Evolutionary conservation across 2,329 filamentous ascomycete genomes (phyloP).

Genomic region (Penicillium sp.): DNA sequence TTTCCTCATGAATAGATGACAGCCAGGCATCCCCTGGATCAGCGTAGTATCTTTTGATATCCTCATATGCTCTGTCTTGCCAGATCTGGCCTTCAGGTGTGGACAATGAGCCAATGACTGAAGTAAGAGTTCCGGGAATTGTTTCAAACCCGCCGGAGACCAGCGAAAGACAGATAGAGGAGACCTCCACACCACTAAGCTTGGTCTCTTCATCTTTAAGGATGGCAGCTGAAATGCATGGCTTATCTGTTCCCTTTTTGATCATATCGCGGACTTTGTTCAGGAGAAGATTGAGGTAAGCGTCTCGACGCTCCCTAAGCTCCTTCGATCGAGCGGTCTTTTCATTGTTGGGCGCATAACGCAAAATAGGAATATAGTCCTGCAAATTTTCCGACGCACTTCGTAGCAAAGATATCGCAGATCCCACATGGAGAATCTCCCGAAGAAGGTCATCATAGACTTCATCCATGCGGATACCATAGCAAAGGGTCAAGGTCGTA

Average conservation of each 20-base stretch:
- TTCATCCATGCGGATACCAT: constrained; percentile 62
- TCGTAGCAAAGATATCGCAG: constrained; percentile 60
- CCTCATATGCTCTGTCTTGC: constrained; percentile 57
- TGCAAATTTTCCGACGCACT: constrained; percentile 68
- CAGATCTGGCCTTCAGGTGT: constrained; percentile 55
- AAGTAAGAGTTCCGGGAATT: constrained; percentile 63
- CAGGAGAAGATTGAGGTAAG: constrained; percentile 50
- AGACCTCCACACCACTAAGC: constrained; percentile 59
- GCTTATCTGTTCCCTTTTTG: constrained; percentile 50
- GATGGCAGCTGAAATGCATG: constrained; percentile 57
- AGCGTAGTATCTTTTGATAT: constrained; percentile 59
- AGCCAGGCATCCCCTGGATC: constrained; percentile 57
- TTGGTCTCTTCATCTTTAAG: constrained; percentile 58
- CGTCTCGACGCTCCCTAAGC: constrained; percentile 56
- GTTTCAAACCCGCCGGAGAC: constrained; percentile 69
- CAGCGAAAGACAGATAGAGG: constrained; percentile 66
- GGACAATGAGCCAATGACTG: constrained; percentile 61
- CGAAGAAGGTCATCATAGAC: constrained; percentile 56
- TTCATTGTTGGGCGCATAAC: constrained; percentile 49
- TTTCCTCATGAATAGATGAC: constrained; percentile 62
- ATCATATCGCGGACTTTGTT: constrained; percentile 51
- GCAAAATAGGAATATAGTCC: constrained; percentile 63
- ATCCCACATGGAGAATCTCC: constrained; percentile 64
- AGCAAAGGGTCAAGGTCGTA: constrained; percentile 63
- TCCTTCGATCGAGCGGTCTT: constrained; percentile 51